These are phyloP conservation scores for Mycena vitilis DNA, from an alignment of 768 basidiomycete genomes.

Conservation along the genomic window DNA sequence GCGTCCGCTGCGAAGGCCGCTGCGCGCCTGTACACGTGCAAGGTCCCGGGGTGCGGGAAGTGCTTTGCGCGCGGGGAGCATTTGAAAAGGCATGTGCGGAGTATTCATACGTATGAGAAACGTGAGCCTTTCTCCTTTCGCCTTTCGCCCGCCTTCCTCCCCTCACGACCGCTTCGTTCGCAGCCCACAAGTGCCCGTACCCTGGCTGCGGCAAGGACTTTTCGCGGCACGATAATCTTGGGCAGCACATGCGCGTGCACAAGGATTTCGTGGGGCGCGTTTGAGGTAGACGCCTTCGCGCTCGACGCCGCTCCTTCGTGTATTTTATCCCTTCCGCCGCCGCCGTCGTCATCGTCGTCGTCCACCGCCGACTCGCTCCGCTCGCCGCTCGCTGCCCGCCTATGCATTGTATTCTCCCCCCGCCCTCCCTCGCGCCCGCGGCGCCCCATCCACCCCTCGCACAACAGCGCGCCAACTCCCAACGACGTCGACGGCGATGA, in stretches of 20 bases:
- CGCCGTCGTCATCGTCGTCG: too few relatives aligned
- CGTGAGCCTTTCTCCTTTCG: constrained; percentile 60
- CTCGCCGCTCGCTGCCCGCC: too few relatives aligned
- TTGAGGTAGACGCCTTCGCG: neutral
- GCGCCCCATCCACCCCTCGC: too few relatives aligned
- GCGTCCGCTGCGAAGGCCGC: neutral
- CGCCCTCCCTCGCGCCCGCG: too few relatives aligned
- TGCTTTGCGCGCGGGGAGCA: constrained; percentile 85
- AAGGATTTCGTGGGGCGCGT: constrained; percentile 31
- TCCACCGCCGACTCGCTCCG: too few relatives aligned
- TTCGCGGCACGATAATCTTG: constrained; percentile 80
- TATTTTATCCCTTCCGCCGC: too few relatives aligned
- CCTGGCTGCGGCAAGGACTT: constrained; percentile 77
- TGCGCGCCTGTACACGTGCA: constrained; percentile 62
- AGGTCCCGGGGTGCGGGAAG: constrained; percentile 79
- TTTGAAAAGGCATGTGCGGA: constrained; percentile 82
- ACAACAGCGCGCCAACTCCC: too few relatives aligned
- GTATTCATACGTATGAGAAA: constrained; percentile 87
- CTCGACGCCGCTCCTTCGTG: too few relatives aligned
- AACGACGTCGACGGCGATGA: too few relatives aligned
- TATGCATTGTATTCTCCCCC: too few relatives aligned
- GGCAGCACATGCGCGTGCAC: constrained; percentile 79
- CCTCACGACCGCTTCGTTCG: constrained; percentile 25
- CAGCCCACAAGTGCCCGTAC: constrained; percentile 71
- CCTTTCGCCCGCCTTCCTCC: neutral